These are phyloP conservation scores for Penicillium olsonii DNA, from an alignment of 2,329 filamentous ascomycete species.

Conservation along the genomic window DNA sequence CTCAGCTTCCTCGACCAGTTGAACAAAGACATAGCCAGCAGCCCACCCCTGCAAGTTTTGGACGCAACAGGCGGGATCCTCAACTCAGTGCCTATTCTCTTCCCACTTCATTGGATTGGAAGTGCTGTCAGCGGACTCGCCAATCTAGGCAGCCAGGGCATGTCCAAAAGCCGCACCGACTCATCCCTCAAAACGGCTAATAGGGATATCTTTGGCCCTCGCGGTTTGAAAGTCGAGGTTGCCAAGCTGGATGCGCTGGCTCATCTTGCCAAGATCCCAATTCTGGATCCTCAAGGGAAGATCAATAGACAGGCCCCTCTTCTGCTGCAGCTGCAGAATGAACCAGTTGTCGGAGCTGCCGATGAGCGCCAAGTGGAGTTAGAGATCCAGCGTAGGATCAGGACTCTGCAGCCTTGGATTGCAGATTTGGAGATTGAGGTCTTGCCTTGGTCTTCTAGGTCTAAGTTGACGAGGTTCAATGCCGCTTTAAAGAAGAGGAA, in stretches of 20 bases:
- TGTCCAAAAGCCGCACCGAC: slow-evolving; percentile 28
- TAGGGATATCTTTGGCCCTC: slow-evolving; percentile 26
- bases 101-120: slow-evolving; percentile 27
- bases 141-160: slow-evolving; percentile 20
- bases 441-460: slow-evolving; percentile 24
- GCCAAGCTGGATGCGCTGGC: slow-evolving; percentile 30
- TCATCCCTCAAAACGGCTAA: slow-evolving; percentile 24
- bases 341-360: not conserved
- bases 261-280: slow-evolving; percentile 26
- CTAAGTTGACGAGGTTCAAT: slow-evolving; percentile 26
- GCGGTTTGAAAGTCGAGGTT: slow-evolving; percentile 28
- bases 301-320: slow-evolving; percentile 22
- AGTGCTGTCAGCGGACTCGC: slow-evolving; percentile 24
- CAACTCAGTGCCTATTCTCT: slow-evolving; percentile 25
- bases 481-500: slow-evolving; percentile 26
- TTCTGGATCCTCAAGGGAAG: slow-evolving; percentile 26
- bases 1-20: slow-evolving; percentile 29
- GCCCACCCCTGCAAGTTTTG: slow-evolving; percentile 29
- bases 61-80: slow-evolving; percentile 29
- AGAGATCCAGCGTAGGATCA: slow-evolving; percentile 15
- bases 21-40: slow-evolving; percentile 26
- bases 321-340: slow-evolving; percentile 12
- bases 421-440: slow-evolving; percentile 24
- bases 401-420: slow-evolving; percentile 29
- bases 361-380: slow-evolving; percentile 9